phyloP scores from a whole-genome alignment of 2,329 filamentous ascomycete species.

The Knoxdaviesia capensis region DNA sequence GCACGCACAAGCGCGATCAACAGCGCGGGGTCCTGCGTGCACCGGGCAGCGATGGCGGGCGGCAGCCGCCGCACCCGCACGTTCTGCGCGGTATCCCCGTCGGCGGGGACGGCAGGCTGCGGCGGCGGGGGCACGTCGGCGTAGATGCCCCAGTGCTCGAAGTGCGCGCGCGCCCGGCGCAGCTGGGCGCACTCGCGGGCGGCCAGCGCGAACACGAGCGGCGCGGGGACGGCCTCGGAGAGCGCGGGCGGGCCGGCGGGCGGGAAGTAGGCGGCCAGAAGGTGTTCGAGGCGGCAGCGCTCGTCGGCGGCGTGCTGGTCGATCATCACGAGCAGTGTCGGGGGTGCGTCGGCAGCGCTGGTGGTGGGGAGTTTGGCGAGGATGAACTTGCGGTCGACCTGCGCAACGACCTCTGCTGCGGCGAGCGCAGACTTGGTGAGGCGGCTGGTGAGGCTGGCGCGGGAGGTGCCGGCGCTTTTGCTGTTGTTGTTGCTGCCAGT shows the following conservation, averaged over 20 bases:
- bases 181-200: conserved; percentile 40
- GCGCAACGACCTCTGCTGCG: conserved; percentile 47
- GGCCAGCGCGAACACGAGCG: conserved; percentile 46
- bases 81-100: no score
- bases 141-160: conserved; percentile 55
- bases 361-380: conserved; percentile 35
- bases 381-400: conserved; percentile 84
- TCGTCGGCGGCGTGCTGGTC: conserved; percentile 96
- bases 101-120: no score
- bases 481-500: conserved; percentile 8
- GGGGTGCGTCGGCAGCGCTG: conserved; percentile 1
- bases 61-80: conserved; percentile 28
- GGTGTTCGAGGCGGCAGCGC: conserved; percentile 54
- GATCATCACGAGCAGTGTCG: conserved; percentile 49
- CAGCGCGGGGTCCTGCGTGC: conserved; percentile 48
- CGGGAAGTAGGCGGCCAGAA: conserved; percentile 37
- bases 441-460: conserved; percentile 14
- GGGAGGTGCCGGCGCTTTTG: conserved; percentile 3
- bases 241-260: conserved; percentile 6
- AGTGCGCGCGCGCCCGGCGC: conserved; percentile 27
- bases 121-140: conserved; percentile 25
- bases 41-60: conserved; percentile 54
- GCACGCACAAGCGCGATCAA: conserved; percentile 54
- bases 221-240: conserved; percentile 22
- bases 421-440: conserved; percentile 43